These are phyloP conservation scores for Fusarium odoratissimum DNA, from an alignment of 2,329 filamentous ascomycete species.

Conservation along the genomic window DNA sequence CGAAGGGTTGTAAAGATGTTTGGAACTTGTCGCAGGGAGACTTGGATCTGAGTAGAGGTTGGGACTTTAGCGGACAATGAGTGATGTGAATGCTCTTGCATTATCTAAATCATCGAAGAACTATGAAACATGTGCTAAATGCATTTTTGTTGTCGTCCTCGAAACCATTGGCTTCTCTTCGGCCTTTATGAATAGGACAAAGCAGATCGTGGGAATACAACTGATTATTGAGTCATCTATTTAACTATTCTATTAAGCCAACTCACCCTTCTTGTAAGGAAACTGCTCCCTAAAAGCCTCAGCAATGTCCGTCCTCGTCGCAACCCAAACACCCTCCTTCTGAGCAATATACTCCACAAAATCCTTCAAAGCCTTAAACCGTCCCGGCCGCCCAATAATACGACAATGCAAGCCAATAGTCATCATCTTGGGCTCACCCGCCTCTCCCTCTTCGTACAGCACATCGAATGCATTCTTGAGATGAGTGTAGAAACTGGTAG, in stretches of 20 bases:
- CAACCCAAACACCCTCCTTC: conserved; percentile 6
- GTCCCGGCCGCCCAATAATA: neutral
- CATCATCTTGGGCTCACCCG: neutral
- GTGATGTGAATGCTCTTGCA: neutral
- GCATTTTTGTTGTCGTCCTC: no score
- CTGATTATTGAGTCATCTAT: neutral
- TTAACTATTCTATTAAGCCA: neutral
- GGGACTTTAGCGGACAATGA: neutral
- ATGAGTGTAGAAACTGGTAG: neutral
- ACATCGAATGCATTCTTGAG: conserved; percentile 9
- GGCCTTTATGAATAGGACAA: neutral
- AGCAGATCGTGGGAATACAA: rapidly evolving
- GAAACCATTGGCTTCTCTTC: neutral
- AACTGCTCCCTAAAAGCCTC: neutral
- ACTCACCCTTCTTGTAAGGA: neutral
- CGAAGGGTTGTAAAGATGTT: neutral
- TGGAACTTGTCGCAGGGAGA: neutral
- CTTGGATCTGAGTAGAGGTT: neutral
- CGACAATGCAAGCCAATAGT: conserved; percentile 6
- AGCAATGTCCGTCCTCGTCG: neutral
- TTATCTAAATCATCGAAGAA: neutral
- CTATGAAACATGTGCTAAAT: no score
- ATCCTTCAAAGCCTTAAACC: conserved; percentile 1
- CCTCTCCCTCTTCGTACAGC: neutral
- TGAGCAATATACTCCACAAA: conserved; percentile 9